A percentile compares a stretch with the other conserved stretches of the same genome.
These are phyloP conservation scores for Daldinia eschscholtzii DNA, from an alignment of 2,329 filamentous ascomycete species.

Conservation along the genomic window DNA sequence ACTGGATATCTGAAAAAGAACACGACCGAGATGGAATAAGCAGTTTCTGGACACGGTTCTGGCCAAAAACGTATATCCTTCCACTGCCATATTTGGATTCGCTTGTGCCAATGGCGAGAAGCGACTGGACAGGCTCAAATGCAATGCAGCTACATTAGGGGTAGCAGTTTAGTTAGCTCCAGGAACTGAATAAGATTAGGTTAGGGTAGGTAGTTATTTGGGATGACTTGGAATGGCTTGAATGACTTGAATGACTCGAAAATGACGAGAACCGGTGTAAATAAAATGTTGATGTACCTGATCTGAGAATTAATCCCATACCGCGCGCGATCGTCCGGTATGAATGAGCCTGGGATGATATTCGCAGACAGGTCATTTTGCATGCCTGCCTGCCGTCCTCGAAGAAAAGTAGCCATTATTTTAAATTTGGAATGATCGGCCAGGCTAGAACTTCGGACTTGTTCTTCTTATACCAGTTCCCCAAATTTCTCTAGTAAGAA, in stretches of 20 bases:
- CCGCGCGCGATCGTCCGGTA: conserved; percentile 84
- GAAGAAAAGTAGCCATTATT: conserved; percentile 85
- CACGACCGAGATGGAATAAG: conserved; percentile 78
- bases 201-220: not conserved
- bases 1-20: conserved; percentile 83
- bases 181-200: not conserved
- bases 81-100: conserved; percentile 88
- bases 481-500: not conserved
- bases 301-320: conserved; percentile 86
- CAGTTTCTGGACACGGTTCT: conserved; percentile 81
- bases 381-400: conserved; percentile 93
- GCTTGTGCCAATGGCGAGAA: conserved; percentile 91
- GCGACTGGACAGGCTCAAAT: conserved; percentile 93
- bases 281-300: conserved; percentile 59
- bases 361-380: conserved; percentile 89
- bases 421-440: not conserved
- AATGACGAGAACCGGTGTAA: not conserved
- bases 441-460: not conserved
- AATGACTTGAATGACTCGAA: not conserved
- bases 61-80: conserved; percentile 90
- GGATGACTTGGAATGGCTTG: no score
- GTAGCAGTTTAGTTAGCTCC: conserved; percentile 37
- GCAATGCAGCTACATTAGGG: conserved; percentile 78
- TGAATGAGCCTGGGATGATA: conserved; percentile 81
- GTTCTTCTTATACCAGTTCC: not conserved